phyloP scores from a whole-genome alignment of 495 filamentous ascomycete species.

The Lophiostoma macrostomum region DNA sequence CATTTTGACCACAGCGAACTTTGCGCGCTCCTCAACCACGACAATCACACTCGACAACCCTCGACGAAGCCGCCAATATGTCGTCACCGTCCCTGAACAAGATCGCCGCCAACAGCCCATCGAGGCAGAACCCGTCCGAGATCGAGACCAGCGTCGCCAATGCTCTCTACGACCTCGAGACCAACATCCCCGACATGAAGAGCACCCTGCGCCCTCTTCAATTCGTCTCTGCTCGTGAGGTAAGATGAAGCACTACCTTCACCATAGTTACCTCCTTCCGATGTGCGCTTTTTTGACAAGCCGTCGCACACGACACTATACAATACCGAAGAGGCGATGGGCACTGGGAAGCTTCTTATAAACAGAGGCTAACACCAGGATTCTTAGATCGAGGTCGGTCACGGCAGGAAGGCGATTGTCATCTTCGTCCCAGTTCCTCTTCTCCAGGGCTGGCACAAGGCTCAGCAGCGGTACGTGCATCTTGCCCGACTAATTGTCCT shows the following conservation, averaged over 20 bases:
- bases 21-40: background rate
- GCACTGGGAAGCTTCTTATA: slow-evolving; percentile 46
- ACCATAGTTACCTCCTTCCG: slow-evolving; percentile 15
- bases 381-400: slow-evolving; percentile 91
- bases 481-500: background rate
- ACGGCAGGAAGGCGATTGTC: slow-evolving; percentile 99
- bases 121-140: slow-evolving; percentile 88
- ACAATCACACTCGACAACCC: slow-evolving; percentile 18
- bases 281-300: slow-evolving; percentile 10
- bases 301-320: slow-evolving; percentile 21
- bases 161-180: slow-evolving; percentile 94
- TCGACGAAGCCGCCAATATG: slow-evolving; percentile 37
- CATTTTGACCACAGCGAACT: background rate
- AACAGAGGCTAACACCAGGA: slow-evolving; percentile 72
- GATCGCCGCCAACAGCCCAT: slow-evolving; percentile 95
- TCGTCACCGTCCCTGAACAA: slow-evolving; percentile 79
- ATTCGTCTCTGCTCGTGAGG: slow-evolving; percentile 96
- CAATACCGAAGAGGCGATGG: slow-evolving; percentile 56
- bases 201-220: slow-evolving; percentile 88
- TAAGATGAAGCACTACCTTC: slow-evolving; percentile 56
- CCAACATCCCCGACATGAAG: slow-evolving; percentile 95
- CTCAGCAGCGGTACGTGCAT: slow-evolving; percentile 89
- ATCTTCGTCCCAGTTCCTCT: slow-evolving; percentile 99
- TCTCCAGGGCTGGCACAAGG: slow-evolving; percentile 91
- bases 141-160: slow-evolving; percentile 89